Evolutionary conservation across 1,284 basidiomycete genomes (phyloP).

Genomic region (Moesziomyces antarcticus): DNA sequence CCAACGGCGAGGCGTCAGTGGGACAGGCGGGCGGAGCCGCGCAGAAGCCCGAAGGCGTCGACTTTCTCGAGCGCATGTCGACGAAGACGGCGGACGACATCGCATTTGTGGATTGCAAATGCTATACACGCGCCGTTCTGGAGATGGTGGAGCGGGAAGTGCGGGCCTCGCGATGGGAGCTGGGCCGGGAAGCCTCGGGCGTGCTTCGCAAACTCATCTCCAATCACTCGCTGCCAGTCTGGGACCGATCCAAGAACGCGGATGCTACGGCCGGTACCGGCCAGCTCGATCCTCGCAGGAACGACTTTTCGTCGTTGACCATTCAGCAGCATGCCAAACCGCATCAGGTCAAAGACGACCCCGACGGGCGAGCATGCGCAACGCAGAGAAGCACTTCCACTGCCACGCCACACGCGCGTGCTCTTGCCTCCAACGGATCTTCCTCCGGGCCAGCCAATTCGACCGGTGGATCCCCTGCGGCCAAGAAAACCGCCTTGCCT

Average conservation of each 20-base stretch:
- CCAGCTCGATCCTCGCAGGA: slow-evolving; percentile 10
- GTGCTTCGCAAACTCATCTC: slow-evolving; percentile 54
- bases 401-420: neutral
- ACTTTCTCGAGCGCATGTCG: slow-evolving; percentile 47
- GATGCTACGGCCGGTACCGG: neutral
- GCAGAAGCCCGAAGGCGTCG: slow-evolving; percentile 39
- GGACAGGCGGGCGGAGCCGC: slow-evolving; percentile 2
- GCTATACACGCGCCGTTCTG: slow-evolving; percentile 43
- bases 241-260: slow-evolving; percentile 16
- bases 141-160: slow-evolving; percentile 54
- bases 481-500: neutral
- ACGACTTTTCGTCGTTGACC: slow-evolving; percentile 8
- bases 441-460: slow-evolving; percentile 2
- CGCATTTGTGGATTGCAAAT: slow-evolving; percentile 46
- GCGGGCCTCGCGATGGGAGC: slow-evolving; percentile 54
- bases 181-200: slow-evolving; percentile 52
- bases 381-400: neutral
- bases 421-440: neutral
- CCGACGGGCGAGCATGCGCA: slow-evolving; percentile 8
- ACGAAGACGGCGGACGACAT: slow-evolving; percentile 46
- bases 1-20: slow-evolving; percentile 1
- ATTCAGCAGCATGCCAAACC: slow-evolving; percentile 25
- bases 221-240: slow-evolving; percentile 34
- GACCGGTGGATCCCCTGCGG: slow-evolving; percentile 4
- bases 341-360: slow-evolving; percentile 19